Conservation (phyloP, 352 stramenopile species). For the Globisporangium cylindrosporum region DNA sequence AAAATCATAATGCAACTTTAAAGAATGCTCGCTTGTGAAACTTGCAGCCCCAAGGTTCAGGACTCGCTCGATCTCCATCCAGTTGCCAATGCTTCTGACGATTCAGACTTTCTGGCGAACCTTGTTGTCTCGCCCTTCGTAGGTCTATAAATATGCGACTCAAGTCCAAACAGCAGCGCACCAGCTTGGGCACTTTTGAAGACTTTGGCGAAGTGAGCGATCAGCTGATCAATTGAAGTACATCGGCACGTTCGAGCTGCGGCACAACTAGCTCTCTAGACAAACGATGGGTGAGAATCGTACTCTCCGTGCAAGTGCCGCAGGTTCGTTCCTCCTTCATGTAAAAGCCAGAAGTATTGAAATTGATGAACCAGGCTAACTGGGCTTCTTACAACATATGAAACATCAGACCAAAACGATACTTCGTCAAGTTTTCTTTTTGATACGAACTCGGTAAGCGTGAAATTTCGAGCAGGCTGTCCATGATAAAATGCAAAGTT, state of each 20-base stretch:
- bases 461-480: too few species aligned
- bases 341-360: too few species aligned
- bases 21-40: conserved; percentile 6
- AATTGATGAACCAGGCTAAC: too few species aligned
- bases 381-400: too few species aligned
- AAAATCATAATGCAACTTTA: conserved; percentile 12
- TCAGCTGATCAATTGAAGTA: not conserved
- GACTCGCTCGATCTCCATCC: not conserved
- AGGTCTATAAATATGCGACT: conserved; percentile 2
- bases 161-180: not conserved
- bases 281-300: not conserved
- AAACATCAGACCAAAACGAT: too few species aligned
- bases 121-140: not conserved
- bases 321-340: not conserved
- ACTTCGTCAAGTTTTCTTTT: too few species aligned
- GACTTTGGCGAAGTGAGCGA: not conserved
- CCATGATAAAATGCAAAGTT: too few species aligned
- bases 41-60: not conserved
- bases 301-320: not conserved
- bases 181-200: not conserved
- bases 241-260: too few species aligned
- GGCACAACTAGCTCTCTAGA: not conserved
- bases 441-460: too few species aligned
- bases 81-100: too few species aligned
- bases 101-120: not conserved